Evolutionary conservation across 306 rosid genomes (phyloP).

Genomic region (Prunus fruticosa): DNA sequence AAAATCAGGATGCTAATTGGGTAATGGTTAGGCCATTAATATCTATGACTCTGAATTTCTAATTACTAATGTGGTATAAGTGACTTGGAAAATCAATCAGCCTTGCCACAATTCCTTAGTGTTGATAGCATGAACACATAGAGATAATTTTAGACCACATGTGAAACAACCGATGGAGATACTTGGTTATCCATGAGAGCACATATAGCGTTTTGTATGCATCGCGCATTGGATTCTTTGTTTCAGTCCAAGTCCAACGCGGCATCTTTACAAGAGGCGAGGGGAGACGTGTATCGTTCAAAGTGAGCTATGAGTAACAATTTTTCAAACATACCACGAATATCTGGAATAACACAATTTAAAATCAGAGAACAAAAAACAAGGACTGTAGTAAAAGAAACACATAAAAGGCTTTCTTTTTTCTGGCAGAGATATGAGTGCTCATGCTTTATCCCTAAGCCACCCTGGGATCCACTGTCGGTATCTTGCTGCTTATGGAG

Average conservation of each 20-base stretch:
- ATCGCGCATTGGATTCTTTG: conserved; percentile 10
- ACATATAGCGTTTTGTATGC: neutral
- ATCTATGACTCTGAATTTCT: too few species aligned
- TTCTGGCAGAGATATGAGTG: conserved; percentile 77
- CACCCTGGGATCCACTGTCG: conserved; percentile 98
- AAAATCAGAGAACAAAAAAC: neutral
- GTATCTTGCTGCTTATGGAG: conserved; percentile 97
- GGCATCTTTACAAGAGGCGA: neutral
- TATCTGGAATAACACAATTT: neutral
- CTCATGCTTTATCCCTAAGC: conserved; percentile 88
- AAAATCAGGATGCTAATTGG: too few species aligned
- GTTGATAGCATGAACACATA: too few species aligned
- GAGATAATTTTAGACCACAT: too few species aligned
- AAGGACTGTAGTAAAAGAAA: too few species aligned
- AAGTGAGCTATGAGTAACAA: neutral
- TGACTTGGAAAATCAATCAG: too few species aligned
- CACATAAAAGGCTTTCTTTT: too few species aligned
- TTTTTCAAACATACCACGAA: neutral
- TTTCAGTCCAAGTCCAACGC: conserved; percentile 5
- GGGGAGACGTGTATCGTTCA: neutral
- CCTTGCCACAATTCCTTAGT: too few species aligned
- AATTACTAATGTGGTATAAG: too few species aligned
- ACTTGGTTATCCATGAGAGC: neutral
- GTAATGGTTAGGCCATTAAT: too few species aligned
- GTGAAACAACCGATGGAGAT: too few species aligned